Conservation (phyloP, 176 grass and related monocot species). For the Carex scoparia region DNA sequence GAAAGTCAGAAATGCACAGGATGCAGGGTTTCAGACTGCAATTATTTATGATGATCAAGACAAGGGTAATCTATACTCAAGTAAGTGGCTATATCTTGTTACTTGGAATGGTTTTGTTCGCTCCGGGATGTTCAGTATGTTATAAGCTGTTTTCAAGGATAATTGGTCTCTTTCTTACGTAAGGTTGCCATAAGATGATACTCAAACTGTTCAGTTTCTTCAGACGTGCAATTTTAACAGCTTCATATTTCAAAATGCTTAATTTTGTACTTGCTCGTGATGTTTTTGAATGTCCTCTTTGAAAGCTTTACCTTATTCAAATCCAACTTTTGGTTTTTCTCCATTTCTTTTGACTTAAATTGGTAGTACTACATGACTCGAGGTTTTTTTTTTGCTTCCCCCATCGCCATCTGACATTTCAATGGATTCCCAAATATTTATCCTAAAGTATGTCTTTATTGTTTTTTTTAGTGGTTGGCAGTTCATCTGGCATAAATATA, state of each 20-base stretch:
- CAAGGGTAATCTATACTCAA: constrained; percentile 73
- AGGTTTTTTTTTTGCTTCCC: neutral
- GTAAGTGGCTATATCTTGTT: constrained; percentile 30
- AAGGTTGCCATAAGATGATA: neutral
- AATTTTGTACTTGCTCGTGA: neutral
- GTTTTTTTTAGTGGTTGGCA: constrained; percentile 57
- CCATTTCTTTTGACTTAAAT: no score
- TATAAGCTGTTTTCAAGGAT: neutral
- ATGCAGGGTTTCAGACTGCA: constrained; percentile 51
- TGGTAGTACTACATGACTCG: neutral
- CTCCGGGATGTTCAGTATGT: neutral
- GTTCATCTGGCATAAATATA: constrained; percentile 71
- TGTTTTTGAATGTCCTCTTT: neutral
- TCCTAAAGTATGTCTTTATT: neutral
- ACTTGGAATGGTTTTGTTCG: neutral
- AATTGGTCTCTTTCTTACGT: neutral
- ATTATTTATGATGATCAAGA: constrained; percentile 75
- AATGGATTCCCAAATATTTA: neutral
- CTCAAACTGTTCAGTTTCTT: neutral
- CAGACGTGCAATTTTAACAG: neutral
- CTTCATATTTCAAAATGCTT: neutral
- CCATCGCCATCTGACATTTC: neutral
- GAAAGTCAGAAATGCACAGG: constrained; percentile 62
- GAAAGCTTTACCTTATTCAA: neutral
- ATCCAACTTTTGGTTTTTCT: neutral